Evolutionary conservation across 2,329 filamentous ascomycete species (phyloP), one percentile per base, ranked within the genome.

Genomic region (Fusarium anguioides): DNA sequence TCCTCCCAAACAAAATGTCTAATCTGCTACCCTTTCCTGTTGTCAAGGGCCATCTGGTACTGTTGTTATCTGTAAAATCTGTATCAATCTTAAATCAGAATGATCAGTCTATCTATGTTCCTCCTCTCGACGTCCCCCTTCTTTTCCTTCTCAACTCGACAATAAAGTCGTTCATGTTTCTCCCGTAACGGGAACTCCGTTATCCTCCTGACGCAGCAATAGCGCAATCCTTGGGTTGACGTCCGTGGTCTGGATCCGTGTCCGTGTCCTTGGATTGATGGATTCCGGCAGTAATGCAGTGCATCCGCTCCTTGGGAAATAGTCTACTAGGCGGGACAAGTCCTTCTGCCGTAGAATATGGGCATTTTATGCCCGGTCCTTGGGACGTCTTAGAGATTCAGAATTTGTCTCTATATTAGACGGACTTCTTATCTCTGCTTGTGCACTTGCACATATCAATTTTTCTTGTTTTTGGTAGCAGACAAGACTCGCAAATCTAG

Each of bases 11-110:
- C 55, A 67, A 60, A 60, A 35, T 61, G 35, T 66, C 37, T 71
- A 71, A 63, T 73, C 71, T 73, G 71, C 71, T 74, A 73, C 71
- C 71, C 69, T 70, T 60, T 70, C 58, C 66, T 69, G 64, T 69
- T 56, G 44, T 64, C 60, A 73, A 68, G 66, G 64, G 67, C 46
- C 42, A 48, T 57, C 56, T 72, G 59, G 27, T 68, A 26, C 45
- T 69, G 39, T 49, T 52, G 42, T 54, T 68, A 33, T 53, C 27
- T 68, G 64, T 65, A 62, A 52, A 61, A 37, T 64, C 33, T 62
- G 53, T 46, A 61, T 70, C 58, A 61, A 62, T 51, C 56, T 47
- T 35, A 49, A 56, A 64, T 67, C 51, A 45, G 45, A 66, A 64
- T 44, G 59, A 66, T 53, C 53, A 54, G 24, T 53, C 63, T 65